These are phyloP conservation scores for Diaporthe ampelina DNA, from an alignment of 2,329 filamentous ascomycete species.

Conservation along the genomic window DNA sequence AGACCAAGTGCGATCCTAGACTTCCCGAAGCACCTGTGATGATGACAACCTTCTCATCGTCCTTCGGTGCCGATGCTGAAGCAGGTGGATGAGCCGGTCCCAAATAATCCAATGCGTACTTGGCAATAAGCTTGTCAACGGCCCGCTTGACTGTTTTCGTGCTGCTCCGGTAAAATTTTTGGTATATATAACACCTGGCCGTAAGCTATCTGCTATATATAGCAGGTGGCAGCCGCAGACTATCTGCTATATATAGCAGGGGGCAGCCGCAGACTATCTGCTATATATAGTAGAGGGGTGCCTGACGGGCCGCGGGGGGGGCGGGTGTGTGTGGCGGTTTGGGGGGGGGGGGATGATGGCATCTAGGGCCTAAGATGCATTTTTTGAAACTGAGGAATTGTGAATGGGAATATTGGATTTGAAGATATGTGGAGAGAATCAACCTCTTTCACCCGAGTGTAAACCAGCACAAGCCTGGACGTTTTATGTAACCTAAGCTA, in stretches of 20 bases:
- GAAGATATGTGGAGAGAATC: background rate
- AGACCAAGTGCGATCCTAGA: conserved; percentile 49
- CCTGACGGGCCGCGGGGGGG: too few relatives aligned
- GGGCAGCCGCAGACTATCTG: background rate
- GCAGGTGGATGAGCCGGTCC: background rate
- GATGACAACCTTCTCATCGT: conserved; percentile 46
- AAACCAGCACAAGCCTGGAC: background rate
- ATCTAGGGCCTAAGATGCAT: background rate
- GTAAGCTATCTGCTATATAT: background rate
- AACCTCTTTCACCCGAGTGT: background rate
- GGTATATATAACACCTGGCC: background rate
- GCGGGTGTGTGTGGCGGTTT: background rate
- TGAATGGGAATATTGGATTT: background rate
- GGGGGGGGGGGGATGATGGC: background rate
- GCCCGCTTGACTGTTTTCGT: background rate
- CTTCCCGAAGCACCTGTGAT: conserved; percentile 57
- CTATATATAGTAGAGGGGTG: background rate
- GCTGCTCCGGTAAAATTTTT: background rate
- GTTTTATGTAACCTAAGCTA: background rate
- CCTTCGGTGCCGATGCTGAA: background rate
- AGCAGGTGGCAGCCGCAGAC: background rate
- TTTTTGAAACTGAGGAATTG: background rate
- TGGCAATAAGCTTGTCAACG: conserved; percentile 20
- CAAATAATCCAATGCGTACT: conserved; percentile 46
- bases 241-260: background rate